phyloP scores from a whole-genome alignment of 306 rosid species.

The Herpetospermum pedunculosum region DNA sequence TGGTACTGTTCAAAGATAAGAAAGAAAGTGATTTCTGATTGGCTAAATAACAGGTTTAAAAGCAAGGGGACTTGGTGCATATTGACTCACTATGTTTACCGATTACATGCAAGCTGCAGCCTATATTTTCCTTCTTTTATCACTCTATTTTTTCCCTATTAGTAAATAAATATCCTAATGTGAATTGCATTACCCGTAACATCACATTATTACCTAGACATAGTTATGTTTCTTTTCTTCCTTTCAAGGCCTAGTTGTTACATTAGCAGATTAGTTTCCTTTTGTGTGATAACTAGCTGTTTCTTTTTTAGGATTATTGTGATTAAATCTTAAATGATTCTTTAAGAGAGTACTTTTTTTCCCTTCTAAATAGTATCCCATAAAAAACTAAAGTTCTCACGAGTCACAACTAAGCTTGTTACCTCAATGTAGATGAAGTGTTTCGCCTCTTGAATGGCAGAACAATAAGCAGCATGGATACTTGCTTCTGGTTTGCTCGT shows the following conservation, averaged over 20 bases:
- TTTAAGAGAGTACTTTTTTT: neutral
- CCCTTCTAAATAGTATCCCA: neutral
- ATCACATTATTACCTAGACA: neutral
- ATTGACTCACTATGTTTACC: neutral
- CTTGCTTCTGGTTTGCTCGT: slow-evolving; percentile 40
- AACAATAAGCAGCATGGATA: slow-evolving; percentile 33
- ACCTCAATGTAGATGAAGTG: slow-evolving; percentile 42
- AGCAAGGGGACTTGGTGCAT: neutral
- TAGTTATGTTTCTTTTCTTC: neutral
- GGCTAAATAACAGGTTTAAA: neutral
- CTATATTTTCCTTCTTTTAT: neutral
- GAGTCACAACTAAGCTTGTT: neutral
- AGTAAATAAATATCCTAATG: neutral
- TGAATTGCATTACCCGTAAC: neutral
- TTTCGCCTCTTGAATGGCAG: slow-evolving; percentile 32
- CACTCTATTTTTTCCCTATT: neutral
- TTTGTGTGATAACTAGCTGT: neutral
- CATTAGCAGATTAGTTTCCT: slow-evolving; percentile 1
- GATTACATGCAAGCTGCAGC: neutral
- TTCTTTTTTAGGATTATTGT: neutral
- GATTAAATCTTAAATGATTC: neutral
- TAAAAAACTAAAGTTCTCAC: neutral
- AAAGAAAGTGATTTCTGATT: neutral
- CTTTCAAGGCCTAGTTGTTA: neutral
- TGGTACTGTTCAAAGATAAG: neutral